Base-by-base conservation (phyloP, 305 asterid species). In the Stenogyne calaminthoides region DNA sequence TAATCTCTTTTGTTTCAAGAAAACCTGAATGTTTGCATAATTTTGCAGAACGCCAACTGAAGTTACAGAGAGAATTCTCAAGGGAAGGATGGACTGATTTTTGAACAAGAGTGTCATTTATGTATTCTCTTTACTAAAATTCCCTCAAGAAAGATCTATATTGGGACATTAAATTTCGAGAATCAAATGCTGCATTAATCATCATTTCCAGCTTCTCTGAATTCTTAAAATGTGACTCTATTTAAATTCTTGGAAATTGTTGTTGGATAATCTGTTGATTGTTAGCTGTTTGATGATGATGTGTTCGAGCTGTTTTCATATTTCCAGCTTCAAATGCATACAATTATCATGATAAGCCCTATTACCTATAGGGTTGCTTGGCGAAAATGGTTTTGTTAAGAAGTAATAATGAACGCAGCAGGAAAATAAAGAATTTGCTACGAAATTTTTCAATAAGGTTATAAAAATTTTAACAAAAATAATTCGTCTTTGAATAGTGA, bases 11-110 rank as follows among this genome's bases (percentile, higher is more conserved):
- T 6, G 18, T 64, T 64, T 64, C 27, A 44, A 42, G 11, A 2
- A 54, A 54, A 42, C 37, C 67, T 71, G 39, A 63, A 52, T 64
- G 61, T 44, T 56, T 59, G n/a, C 69, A 9, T 19, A 29, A 14
- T 19, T 71, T 32, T 39, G 80, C 97, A 94, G 99, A 77, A 94
- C 99, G 34, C 93, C 97, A n/a, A 89, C 95, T 3, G 98, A 94
- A 84, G 97, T 94, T 36, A 88, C 88, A 0, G 97, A 91, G 88
- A 88, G 87, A 76, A 84, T 92, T 80, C 91, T 93, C 85, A 93
- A 93, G 81, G 98, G 98, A 75, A 85, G 97, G 79, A 93, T 93
- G 98, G 98, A 93, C 69, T 80, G 77, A 61, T 72, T 32, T 32
- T 32, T 32, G 36, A 32, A 32, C 6, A 4, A 32, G 36, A 32